phyloP scores from a whole-genome alignment of 148 eudicot species.

The Rhododendron simsii region DNA sequence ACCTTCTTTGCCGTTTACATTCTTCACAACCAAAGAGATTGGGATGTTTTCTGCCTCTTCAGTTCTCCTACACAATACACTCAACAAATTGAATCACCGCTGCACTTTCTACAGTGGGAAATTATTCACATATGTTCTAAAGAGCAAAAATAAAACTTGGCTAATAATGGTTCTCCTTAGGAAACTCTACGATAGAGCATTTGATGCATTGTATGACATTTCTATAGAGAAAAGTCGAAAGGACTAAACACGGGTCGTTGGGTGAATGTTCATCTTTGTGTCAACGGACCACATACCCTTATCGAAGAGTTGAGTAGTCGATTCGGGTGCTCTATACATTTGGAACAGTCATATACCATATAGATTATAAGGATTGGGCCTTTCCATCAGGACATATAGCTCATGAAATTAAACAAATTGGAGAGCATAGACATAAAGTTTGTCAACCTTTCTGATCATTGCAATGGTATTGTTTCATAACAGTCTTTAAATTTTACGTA shows the following conservation, averaged over 20 bases:
- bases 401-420: background rate
- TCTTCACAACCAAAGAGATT: constrained; percentile 46
- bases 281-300: no score
- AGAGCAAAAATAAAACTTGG: background rate
- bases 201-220: background rate
- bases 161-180: background rate
- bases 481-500: background rate
- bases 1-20: constrained; percentile 31
- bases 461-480: background rate
- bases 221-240: background rate
- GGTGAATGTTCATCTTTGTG: no score
- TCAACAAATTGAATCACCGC: background rate
- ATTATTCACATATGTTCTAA: background rate
- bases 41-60: constrained; percentile 71
- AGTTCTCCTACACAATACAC: constrained; percentile 40
- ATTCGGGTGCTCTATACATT: no score
- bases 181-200: background rate
- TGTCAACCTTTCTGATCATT: background rate
- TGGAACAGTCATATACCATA: background rate
- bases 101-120: background rate
- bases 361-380: background rate
- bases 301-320: no score
- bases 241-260: no score
- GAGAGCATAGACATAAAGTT: background rate
- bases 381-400: background rate